Evolutionary conservation across 345 rosid species (phyloP).

Genomic region (Diplotaxis tenuifolia): DNA sequence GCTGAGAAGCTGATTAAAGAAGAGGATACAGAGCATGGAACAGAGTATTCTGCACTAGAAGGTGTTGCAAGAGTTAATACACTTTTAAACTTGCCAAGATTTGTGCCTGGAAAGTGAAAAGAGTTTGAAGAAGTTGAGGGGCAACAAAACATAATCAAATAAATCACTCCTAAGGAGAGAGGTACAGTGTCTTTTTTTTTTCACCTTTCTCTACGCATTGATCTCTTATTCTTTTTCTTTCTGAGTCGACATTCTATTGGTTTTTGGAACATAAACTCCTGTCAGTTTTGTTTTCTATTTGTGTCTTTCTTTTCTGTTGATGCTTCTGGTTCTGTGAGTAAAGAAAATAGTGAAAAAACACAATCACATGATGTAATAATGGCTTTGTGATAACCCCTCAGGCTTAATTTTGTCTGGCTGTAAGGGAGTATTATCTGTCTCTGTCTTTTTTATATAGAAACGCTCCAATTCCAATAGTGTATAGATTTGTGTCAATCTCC

Average conservation of each 20-base stretch:
- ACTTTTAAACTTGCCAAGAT: constrained; percentile 72
- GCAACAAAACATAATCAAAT: constrained; percentile 18
- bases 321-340: constrained; percentile 29
- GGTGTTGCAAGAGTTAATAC: constrained; percentile 95
- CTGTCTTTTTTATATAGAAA: constrained; percentile 6
- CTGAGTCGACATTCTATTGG: constrained; percentile 26
- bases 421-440: constrained; percentile 11
- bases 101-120: constrained; percentile 59
- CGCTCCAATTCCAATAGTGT: constrained; percentile 12
- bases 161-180: constrained; percentile 27
- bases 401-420: constrained; percentile 37
- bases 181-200: constrained; percentile 24
- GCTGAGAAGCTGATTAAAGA: constrained; percentile 38
- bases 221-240: constrained; percentile 25
- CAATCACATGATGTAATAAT: constrained; percentile 32
- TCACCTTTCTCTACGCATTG: constrained; percentile 26
- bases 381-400: constrained; percentile 22
- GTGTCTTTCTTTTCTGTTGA: constrained; percentile 24
- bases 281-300: constrained; percentile 25
- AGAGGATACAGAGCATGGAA: constrained; percentile 47
- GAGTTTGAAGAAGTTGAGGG: constrained; percentile 20
- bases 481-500: constrained; percentile 22
- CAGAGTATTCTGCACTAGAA: constrained; percentile 89
- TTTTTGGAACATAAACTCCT: constrained; percentile 30
- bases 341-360: constrained; percentile 36